Evolutionary conservation across 495 filamentous ascomycete species (phyloP), one percentile per base, ranked within the genome.

Genomic region (Talaromyces liani): DNA sequence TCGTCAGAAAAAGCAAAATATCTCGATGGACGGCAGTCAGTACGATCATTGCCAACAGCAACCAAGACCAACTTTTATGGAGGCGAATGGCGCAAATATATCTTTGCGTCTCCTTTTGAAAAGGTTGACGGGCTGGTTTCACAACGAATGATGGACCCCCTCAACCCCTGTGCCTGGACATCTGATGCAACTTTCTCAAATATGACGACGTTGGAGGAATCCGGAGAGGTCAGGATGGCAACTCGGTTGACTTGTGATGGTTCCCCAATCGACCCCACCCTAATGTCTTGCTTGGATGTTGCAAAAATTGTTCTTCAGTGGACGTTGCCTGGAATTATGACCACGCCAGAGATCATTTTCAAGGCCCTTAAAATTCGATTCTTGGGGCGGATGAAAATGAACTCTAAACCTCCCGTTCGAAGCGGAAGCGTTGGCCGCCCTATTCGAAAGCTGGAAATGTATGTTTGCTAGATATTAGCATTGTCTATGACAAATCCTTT

Each of bases 101-200:
- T 70, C 24, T 70, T 70, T 34, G 60, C 65, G 1, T 70, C 69
- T 8, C 69, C 66, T 10, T 70, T 70, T 61, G 69, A 70, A 45
- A 68, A 68, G 56, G 67, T 70, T 22, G 69, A 68, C 12, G 69
- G 69, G 18, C 4, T 29, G 9, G 58, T 60, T 39, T 41, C 31
- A 22, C 33, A 41, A 24, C 58, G 58, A 24, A 41, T 60, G 31
- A 45, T 45, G 31, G 58, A 60, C 36, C 58, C 58, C 4, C 58
- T 60, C 18, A 24, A 41, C 6, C 58, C 58, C 16, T 16, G 6
- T 14, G 16, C 58, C n/a, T 60, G 58, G 58, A 3, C 36, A 22
- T 24, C n/a, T 16, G 36, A 45, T 25, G 16, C 58, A 10, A 29
- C 33, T 14, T 45, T 60, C 20, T 60, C 58, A 8, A 60, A 60